Evolutionary conservation across 306 rosid species (phyloP).

Genomic region (Glycyrrhiza uralensis): DNA sequence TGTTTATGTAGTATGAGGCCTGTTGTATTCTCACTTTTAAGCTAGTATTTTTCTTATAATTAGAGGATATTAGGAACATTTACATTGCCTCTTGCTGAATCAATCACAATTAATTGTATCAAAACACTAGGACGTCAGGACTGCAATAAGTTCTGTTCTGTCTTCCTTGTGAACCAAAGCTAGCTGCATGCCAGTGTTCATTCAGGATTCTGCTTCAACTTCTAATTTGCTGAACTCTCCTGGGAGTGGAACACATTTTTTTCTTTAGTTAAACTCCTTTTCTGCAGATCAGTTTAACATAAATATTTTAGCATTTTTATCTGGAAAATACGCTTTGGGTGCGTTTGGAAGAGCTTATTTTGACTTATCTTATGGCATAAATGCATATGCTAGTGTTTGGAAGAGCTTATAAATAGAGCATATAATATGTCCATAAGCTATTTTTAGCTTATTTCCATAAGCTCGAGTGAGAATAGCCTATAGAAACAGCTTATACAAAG

Average conservation of each 20-base stretch:
- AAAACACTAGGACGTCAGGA: neutral
- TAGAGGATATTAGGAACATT: neutral
- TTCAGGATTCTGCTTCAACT: neutral
- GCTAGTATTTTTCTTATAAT: neutral
- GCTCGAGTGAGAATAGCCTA: too few relatives aligned
- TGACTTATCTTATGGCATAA: too few relatives aligned
- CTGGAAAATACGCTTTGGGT: neutral
- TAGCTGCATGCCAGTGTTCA: neutral
- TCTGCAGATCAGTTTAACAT: neutral
- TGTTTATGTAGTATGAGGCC: neutral
- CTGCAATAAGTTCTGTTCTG: slow-evolving; percentile 4
- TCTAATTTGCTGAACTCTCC: neutral
- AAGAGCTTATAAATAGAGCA: too few relatives aligned
- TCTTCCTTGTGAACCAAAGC: neutral
- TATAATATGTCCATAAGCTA: too few relatives aligned
- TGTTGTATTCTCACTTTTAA: neutral
- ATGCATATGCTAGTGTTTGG: too few relatives aligned
- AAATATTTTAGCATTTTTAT: neutral
- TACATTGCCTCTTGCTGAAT: neutral
- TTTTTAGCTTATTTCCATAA: too few relatives aligned
- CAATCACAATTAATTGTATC: neutral
- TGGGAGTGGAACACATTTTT: neutral
- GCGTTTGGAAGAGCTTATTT: too few relatives aligned
- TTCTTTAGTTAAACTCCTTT: slow-evolving; percentile 12
- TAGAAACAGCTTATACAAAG: too few relatives aligned